Evolutionary conservation across 768 basidiomycete genomes (phyloP), one percentile per base, ranked within the genome.

Genomic region (Lentinula sp.): DNA sequence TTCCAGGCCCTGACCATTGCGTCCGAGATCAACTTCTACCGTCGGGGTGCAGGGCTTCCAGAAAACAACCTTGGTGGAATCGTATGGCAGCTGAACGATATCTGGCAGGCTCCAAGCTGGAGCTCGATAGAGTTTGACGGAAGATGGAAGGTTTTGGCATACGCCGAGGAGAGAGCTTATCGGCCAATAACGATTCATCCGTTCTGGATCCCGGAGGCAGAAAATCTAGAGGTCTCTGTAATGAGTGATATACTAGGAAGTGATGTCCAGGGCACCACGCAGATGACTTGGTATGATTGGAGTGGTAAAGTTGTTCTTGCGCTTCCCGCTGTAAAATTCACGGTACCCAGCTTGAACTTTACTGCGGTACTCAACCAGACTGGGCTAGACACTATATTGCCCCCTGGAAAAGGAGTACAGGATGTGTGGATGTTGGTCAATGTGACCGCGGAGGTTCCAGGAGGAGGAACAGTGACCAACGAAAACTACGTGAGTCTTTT

Each of bases 251-350:
- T 42, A 28, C 67, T 80, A 37, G 80, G 73, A 80, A 77, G 78
- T 60, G 63, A 69, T 1, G 81, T 85, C 0, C 54, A 72, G 2
- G 84, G 81, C 1, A 68, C 65, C 2, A 82, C 77, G 3, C 77
- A 79, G 68, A 64, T 84, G 63, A 82, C 82, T 8, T 85, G 84
- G 82, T 85, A 82, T 62, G 81, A 81, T 65, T 85, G 84, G 83
- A 64, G 63, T 15, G 83, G 83, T 1, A 74, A 66, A 13, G 63
- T 64, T 41, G 67, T 85, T 36, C 68, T 70, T 58, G 72, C 79
- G 16, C 76, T 66, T 55, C 74, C 62, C 45, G 67, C 74, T 59
- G 28, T 52, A 13, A 55, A 71, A 23, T 81, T 85, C 65, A 69
- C 71, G 15, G 73, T 81, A 0, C 81, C 82, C 2, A 68, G 73